phyloP scores from a whole-genome alignment of 2,329 filamentous ascomycete species.

The Pseudogymnoascus sp. region DNA sequence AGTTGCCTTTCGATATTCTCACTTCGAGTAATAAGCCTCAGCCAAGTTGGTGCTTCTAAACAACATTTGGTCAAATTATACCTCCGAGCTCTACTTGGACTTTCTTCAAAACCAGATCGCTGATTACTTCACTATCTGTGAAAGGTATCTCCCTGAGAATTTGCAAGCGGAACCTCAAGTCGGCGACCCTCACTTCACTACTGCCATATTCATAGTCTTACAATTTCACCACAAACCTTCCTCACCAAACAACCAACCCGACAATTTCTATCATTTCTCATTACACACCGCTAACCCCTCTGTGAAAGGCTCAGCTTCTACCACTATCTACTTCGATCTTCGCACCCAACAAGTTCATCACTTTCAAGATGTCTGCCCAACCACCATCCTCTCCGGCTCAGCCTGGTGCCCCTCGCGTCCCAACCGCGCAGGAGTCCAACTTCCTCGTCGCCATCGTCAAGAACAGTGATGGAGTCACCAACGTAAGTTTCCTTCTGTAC shows the following conservation, averaged over 20 bases:
- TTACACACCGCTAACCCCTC: not conserved
- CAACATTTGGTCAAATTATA: not conserved
- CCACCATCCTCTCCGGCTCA: not conserved
- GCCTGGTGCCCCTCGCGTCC: not conserved
- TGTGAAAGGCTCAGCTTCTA: not conserved
- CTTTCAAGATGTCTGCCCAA: not conserved
- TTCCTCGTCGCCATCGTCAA: not conserved
- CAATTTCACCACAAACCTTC: not conserved
- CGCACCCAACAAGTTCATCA: not conserved
- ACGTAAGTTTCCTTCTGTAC: not conserved
- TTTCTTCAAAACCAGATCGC: not conserved
- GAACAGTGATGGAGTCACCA: conserved; percentile 4
- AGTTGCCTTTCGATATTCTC: not conserved
- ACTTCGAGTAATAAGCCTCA: not conserved
- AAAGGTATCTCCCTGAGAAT: not conserved
- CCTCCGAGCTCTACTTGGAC: not conserved
- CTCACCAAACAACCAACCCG: not conserved
- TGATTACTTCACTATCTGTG: not conserved
- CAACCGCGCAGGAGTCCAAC: not conserved
- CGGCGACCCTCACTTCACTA: not conserved
- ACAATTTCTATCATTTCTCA: not conserved
- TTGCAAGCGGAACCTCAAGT: not conserved
- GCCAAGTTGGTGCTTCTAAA: not conserved
- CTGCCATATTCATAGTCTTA: not conserved
- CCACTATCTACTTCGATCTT: not conserved